Percentiles rank a stretch among this genome's conserved stretches.
Conservation (phyloP, 768 basidiomycete genomes). For the Roridomyces roridus region DNA sequence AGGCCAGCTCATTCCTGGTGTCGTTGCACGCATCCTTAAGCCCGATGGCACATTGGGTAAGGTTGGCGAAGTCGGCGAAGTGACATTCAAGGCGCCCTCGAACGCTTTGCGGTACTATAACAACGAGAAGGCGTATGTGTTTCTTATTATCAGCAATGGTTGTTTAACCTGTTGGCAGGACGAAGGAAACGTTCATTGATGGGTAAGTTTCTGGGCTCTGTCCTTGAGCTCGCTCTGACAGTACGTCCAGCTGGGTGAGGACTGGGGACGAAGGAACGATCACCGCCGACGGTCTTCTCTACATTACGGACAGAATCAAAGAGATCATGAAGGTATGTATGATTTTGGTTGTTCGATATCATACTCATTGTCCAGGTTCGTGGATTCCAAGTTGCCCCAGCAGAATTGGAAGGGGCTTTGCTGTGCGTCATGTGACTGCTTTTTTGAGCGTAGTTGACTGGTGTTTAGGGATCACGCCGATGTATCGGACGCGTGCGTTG, state of each 20-base stretch:
- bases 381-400: constrained; percentile 61
- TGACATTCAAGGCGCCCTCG: constrained; percentile 60
- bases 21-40: constrained; percentile 59
- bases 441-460: constrained; percentile 14
- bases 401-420: constrained; percentile 61
- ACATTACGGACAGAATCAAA: constrained; percentile 70
- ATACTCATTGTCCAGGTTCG: constrained; percentile 26
- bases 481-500: constrained; percentile 66
- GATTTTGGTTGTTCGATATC: not conserved
- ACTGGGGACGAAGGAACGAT: constrained; percentile 73
- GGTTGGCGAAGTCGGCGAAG: constrained; percentile 65
- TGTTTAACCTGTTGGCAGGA: constrained; percentile 45
- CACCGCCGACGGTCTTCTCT: constrained; percentile 58
- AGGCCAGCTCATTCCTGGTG: constrained; percentile 63
- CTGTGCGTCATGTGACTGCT: constrained; percentile 8
- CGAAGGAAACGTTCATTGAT: constrained; percentile 70
- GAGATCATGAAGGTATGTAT: constrained; percentile 53
- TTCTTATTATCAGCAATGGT: not conserved
- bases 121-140: constrained; percentile 65
- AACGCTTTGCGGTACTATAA: constrained; percentile 63
- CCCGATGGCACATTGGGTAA: constrained; percentile 60
- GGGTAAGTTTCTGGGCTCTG: constrained; percentile 47
- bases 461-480: constrained; percentile 63
- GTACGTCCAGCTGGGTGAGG: constrained; percentile 58
- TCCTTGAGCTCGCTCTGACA: not conserved